Conservation (phyloP, 306 rosid species). For the Lathyrus oleraceus region DNA sequence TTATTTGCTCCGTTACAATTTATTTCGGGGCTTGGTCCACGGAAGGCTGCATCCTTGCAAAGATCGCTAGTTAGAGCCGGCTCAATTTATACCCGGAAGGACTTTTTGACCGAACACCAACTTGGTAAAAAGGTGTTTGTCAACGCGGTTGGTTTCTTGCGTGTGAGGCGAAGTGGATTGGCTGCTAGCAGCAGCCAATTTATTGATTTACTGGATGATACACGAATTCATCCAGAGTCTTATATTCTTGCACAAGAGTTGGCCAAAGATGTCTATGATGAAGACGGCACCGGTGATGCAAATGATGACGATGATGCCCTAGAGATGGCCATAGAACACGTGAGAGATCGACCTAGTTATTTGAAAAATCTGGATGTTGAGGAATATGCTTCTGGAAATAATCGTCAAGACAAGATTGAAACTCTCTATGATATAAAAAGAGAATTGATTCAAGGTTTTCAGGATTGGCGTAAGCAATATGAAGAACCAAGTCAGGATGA, state of each 20-base stretch:
- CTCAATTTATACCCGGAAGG: conserved; percentile 87
- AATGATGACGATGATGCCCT: conserved; percentile 88
- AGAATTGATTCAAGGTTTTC: conserved; percentile 92
- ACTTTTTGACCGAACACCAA: conserved; percentile 70
- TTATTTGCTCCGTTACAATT: conserved; percentile 87
- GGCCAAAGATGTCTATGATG: conserved; percentile 93
- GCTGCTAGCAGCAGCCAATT: conserved; percentile 88
- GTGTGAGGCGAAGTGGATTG: conserved; percentile 91
- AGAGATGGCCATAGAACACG: conserved; percentile 99
- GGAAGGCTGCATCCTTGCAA: conserved; percentile 94
- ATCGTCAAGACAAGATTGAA: conserved; percentile 63
- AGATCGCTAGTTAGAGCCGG: conserved; percentile 89
- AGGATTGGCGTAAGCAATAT: conserved; percentile 95
- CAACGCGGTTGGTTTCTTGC: conserved; percentile 93
- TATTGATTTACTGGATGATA: conserved; percentile 95
- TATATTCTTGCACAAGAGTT: conserved; percentile 86
- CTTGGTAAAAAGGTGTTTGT: conserved; percentile 94
- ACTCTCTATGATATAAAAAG: conserved; percentile 82
- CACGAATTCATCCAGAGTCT: conserved; percentile 97
- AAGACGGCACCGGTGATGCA: conserved; percentile 67
- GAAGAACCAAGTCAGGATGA: conserved; percentile 98
- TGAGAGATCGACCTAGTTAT: conserved; percentile 79
- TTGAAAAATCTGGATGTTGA: conserved; percentile 78
- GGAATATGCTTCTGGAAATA: conserved; percentile 66
- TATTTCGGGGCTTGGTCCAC: conserved; percentile 97